These are phyloP conservation scores for Artemisia argyi DNA, from an alignment of 129 eudicot species.

Conservation along the genomic window DNA sequence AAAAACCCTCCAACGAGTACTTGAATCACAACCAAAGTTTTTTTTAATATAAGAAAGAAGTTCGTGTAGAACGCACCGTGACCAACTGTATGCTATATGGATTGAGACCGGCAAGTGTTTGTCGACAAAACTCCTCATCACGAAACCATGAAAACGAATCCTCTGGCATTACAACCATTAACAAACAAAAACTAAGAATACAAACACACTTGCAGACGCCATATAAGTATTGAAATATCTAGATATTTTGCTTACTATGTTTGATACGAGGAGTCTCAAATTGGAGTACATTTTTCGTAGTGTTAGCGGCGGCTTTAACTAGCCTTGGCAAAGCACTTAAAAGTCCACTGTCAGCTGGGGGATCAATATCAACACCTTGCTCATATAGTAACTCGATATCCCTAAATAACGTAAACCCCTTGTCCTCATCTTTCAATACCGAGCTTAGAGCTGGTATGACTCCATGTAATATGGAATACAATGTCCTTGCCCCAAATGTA, in stretches of 20 bases:
- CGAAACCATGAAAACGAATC: conserved; percentile 78
- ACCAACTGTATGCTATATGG: conserved; percentile 65
- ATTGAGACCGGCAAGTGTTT: conserved; percentile 79
- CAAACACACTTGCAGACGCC: neutral
- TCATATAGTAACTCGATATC: conserved; percentile 55
- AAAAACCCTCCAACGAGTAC: neutral
- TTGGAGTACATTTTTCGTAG: conserved; percentile 27
- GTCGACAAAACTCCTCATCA: conserved; percentile 73
- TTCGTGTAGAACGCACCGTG: conserved; percentile 46
- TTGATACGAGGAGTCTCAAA: conserved; percentile 57
- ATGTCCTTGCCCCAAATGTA: conserved; percentile 49
- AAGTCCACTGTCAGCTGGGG: neutral
- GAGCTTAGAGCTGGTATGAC: conserved; percentile 45
- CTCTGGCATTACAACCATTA: conserved; percentile 36
- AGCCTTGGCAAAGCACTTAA: conserved; percentile 48
- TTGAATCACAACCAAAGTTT: neutral
- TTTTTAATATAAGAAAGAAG: neutral
- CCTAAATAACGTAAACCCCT: conserved; percentile 53
- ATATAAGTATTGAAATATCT: neutral
- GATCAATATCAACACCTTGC: conserved; percentile 43
- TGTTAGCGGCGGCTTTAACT: conserved; percentile 28
- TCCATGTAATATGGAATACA: conserved; percentile 50
- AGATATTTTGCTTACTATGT: conserved; percentile 45
- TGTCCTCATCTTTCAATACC: conserved; percentile 14
- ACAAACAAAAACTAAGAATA: neutral